Conservation (phyloP, 768 basidiomycete species). For the Pluteus cervinus region DNA sequence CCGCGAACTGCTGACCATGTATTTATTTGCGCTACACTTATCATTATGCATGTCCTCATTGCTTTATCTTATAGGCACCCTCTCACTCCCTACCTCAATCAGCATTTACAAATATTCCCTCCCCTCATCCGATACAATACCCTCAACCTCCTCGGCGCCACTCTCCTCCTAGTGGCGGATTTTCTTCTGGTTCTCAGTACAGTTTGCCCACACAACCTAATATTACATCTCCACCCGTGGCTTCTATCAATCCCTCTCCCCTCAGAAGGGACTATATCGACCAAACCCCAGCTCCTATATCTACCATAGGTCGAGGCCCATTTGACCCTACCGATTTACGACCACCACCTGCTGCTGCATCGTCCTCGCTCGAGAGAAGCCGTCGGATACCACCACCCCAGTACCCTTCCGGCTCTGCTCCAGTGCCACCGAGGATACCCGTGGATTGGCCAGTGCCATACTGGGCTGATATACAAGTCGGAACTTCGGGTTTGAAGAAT, state of each 20-base stretch:
- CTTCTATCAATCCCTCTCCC: conserved; percentile 72
- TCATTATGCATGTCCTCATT: conserved; percentile 24
- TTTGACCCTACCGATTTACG: conserved; percentile 85
- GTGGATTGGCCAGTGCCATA: conserved; percentile 80
- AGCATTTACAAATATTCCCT: conserved; percentile 29
- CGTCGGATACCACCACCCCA: conserved; percentile 38
- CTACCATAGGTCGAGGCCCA: conserved; percentile 36
- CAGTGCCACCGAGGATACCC: conserved; percentile 59
- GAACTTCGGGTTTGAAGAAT: conserved; percentile 87
- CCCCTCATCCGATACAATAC: conserved; percentile 37
- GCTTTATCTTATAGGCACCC: conserved; percentile 27
- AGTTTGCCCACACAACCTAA: conserved; percentile 33
- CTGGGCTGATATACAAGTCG: conserved; percentile 79
- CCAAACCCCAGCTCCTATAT: conserved; percentile 62
- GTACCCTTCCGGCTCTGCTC: conserved; percentile 22
- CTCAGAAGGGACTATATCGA: conserved; percentile 77
- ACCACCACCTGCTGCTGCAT: conserved; percentile 75
- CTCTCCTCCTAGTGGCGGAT: conserved; percentile 21
- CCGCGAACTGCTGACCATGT: too few relatives aligned
- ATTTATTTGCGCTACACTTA: conserved; percentile 7
- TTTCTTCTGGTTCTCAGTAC: conserved; percentile 18
- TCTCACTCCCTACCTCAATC: conserved; percentile 26
- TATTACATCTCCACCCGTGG: conserved; percentile 72
- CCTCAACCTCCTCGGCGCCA: conserved; percentile 26
- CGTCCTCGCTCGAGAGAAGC: conserved; percentile 66